Evolutionary conservation across 1,284 basidiomycete species (phyloP), one percentile per base, ranked within the genome.

Genomic region (Schizophyllum amplum): DNA sequence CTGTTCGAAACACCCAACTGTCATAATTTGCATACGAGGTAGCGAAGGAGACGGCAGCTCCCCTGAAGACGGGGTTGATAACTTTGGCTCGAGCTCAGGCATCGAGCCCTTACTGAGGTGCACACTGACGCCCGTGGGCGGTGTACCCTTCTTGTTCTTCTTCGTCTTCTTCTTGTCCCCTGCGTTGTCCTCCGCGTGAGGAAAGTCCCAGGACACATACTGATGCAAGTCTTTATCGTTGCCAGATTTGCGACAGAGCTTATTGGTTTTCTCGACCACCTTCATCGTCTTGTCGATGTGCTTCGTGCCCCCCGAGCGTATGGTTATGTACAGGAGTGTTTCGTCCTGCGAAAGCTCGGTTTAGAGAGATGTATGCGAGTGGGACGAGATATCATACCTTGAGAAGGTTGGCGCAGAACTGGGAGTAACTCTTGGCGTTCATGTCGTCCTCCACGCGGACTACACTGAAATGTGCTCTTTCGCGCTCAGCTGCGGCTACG

Each of bases 61-160:
- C 33, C 17, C 33, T 17, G 7, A 9, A 9, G 33, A 42, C 33
- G 33, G 33, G 13, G 33, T 42, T 17, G 33, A 42, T 17, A 42
- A 17, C 63, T 77, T 78, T 1, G 88, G 88, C 60, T 80, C 77
- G 7, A 92, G 77, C 66, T 92, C 90, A 0, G 89, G 89, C 79
- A 92, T 89, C 25, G 83, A 75, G 52, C 91, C 90, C 75, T 92
- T 92, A 73, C 86, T 88, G 15, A 92, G 71, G 68, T 91, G 87
- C 5, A 91, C 76, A 0, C 76, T 78, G 1, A 92, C 74, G 60
- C 78, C 83, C 49, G 75, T 75, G 0, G 87, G 88, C 4, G 89
- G 86, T 9, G 33, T 42, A 2, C 33, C 33, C 33, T 42, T 42
- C 33, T 42, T 42, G 33, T 17, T 42, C 11, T 72, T 71, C 65